Evolutionary conservation across 2,329 filamentous ascomycete genomes (phyloP).

Genomic region (Graphilbum ipis-grandicollis): DNA sequence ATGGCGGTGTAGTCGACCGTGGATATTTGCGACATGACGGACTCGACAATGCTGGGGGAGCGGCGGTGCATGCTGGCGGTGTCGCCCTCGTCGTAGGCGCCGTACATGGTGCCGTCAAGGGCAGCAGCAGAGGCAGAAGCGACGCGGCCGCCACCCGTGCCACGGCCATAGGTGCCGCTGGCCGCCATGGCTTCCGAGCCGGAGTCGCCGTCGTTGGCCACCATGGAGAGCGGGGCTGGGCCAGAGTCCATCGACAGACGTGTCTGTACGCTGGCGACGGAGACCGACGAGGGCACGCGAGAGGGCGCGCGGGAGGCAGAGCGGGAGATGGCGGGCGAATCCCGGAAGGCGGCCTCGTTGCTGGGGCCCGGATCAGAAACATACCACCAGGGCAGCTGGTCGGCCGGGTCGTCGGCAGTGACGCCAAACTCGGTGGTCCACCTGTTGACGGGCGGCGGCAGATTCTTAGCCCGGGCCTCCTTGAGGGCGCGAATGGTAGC

Average conservation of each 20-base stretch:
- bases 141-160: not conserved
- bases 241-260: constrained; percentile 19
- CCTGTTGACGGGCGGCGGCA: constrained; percentile 39
- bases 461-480: constrained; percentile 28
- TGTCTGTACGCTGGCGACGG: constrained; percentile 17
- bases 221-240: constrained; percentile 10
- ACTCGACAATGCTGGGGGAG: constrained; percentile 68
- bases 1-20: constrained; percentile 41
- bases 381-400: constrained; percentile 21
- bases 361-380: constrained; percentile 2
- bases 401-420: constrained; percentile 30
- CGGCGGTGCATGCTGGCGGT: constrained; percentile 38
- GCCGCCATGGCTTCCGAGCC: constrained; percentile 27
- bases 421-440: constrained; percentile 78
- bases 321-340: not conserved
- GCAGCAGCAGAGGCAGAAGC: constrained; percentile 31
- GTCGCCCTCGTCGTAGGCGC: constrained; percentile 46
- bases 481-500: constrained; percentile 39
- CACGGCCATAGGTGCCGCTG: not conserved
- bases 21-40: constrained; percentile 53
- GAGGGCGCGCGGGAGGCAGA: constrained; percentile 21
- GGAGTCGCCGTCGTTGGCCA: constrained; percentile 11
- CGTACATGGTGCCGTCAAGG: constrained; percentile 64
- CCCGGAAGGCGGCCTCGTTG: not conserved
- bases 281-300: constrained; percentile 27